phyloP scores from a whole-genome alignment of 495 filamentous ascomycete genomes.

The Penicillium tannophilum region DNA sequence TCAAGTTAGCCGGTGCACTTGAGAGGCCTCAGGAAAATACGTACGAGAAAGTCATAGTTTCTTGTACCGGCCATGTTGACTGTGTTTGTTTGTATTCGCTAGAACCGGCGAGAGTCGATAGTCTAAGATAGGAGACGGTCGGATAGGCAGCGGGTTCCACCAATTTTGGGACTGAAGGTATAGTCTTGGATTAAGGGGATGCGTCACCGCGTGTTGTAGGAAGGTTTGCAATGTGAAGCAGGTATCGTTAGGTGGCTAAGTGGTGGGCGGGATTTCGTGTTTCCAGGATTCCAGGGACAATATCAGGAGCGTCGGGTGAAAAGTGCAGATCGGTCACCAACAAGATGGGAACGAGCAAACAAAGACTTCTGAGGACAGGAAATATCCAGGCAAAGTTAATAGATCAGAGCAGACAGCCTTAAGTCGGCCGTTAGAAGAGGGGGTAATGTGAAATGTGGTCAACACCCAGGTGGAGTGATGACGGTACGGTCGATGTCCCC shows the following conservation, averaged over 20 bases:
- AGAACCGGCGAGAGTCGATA: conserved; percentile 4
- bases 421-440: conserved; percentile 6
- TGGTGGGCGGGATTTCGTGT: conserved; percentile 10
- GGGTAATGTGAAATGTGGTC: conserved; percentile 18
- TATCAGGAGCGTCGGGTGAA: conserved; percentile 27
- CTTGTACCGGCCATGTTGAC: conserved; percentile 85
- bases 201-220: background rate
- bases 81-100: conserved; percentile 13
- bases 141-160: conserved; percentile 4
- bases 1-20: conserved; percentile 1
- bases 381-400: background rate
- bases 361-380: background rate
- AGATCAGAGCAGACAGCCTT: conserved; percentile 3
- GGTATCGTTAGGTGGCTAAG: background rate
- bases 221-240: background rate
- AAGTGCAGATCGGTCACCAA: background rate
- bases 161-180: background rate
- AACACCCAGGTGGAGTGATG: conserved; percentile 31
- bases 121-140: conserved; percentile 22
- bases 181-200: background rate
- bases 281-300: conserved; percentile 19
- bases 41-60: conserved; percentile 97
- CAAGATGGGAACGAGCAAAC: background rate
- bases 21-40: conserved; percentile 23
- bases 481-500: conserved; percentile 20